Conservation (phyloP, 345 rosid species). For the Lepidium sativum region DNA sequence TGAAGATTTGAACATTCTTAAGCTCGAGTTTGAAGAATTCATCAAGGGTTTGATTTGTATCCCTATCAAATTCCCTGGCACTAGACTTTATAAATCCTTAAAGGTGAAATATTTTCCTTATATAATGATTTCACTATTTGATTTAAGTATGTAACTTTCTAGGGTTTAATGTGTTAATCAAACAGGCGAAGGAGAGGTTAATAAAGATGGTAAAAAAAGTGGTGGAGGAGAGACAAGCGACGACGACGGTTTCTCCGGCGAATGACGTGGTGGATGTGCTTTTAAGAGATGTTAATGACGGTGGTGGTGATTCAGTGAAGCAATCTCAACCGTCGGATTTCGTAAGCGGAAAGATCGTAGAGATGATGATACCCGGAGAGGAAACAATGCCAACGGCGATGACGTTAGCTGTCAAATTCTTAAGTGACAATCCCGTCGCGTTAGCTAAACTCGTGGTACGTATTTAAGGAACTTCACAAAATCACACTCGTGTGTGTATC, state of each 20-base stretch:
- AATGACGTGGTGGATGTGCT: slow-evolving; percentile 67
- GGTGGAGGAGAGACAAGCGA: slow-evolving; percentile 46
- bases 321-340: slow-evolving; percentile 62
- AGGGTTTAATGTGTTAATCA: background rate
- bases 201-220: slow-evolving; percentile 54
- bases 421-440: slow-evolving; percentile 58
- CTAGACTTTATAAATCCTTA: slow-evolving; percentile 69
- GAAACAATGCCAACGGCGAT: slow-evolving; percentile 88
- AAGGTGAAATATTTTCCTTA: slow-evolving; percentile 39
- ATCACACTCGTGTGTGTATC: background rate
- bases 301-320: slow-evolving; percentile 38
- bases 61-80: slow-evolving; percentile 86
- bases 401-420: slow-evolving; percentile 79
- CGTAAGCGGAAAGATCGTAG: slow-evolving; percentile 62
- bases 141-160: background rate
- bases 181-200: slow-evolving; percentile 75
- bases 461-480: background rate
- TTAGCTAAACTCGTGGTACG: slow-evolving; percentile 57
- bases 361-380: slow-evolving; percentile 98
- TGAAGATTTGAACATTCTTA: slow-evolving; percentile 54
- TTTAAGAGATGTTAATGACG: slow-evolving; percentile 35
- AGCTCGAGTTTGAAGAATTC: slow-evolving; percentile 70
- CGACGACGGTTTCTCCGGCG: slow-evolving; percentile 24
- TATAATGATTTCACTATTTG: background rate
- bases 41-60: slow-evolving; percentile 88